Percentiles rank a stretch among this genome's conserved stretches.
These are phyloP conservation scores for Bacterosira constricta DNA, from an alignment of 108 stramenopile species.

Conservation along the genomic window DNA sequence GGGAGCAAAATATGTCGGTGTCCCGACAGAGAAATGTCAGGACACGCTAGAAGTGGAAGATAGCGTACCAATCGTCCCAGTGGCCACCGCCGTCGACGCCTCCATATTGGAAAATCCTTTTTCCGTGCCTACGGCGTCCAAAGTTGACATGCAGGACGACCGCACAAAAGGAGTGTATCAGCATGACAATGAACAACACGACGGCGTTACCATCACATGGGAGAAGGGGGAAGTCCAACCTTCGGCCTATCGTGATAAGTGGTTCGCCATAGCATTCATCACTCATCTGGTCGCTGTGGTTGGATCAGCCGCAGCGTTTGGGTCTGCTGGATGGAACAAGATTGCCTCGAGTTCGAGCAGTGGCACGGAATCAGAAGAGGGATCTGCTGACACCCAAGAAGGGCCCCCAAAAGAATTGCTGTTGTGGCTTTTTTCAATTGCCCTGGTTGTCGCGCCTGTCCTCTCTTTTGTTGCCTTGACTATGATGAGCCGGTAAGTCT, in stretches of 20 bases:
- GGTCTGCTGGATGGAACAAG: neutral
- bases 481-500: neutral
- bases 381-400: neutral
- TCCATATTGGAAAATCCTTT: neutral
- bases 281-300: constrained; percentile 33
- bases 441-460: neutral
- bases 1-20: neutral
- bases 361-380: neutral
- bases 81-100: neutral
- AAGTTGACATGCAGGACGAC: neutral
- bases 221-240: constrained; percentile 45
- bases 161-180: neutral
- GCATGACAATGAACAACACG: neutral
- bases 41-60: neutral
- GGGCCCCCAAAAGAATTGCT: neutral
- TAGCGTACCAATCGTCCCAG: no score
- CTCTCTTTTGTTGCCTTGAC: constrained; percentile 5
- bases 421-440: neutral
- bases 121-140: neutral
- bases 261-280: constrained; percentile 61
- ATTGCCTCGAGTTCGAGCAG: neutral
- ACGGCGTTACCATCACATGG: constrained; percentile 32
- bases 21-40: neutral
- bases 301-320: constrained; percentile 11
- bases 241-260: constrained; percentile 49